Percentiles rank a stretch among this genome's conserved stretches.
These are phyloP conservation scores for Oleoguttula mirabilis DNA, from an alignment of 495 filamentous ascomycete species.

Conservation along the genomic window DNA sequence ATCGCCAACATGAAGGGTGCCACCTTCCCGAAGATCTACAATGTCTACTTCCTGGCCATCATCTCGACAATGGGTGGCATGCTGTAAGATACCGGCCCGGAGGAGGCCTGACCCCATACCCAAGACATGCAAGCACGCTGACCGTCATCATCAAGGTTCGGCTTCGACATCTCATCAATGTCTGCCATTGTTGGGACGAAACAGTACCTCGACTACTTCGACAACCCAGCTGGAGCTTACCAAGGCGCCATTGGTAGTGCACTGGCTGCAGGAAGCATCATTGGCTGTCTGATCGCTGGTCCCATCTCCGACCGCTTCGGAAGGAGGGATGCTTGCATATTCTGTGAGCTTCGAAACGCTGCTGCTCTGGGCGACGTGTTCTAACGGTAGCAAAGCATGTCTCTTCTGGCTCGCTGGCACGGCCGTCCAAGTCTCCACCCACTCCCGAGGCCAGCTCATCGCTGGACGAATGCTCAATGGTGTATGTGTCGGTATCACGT, in stretches of 20 bases:
- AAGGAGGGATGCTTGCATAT: slow-evolving; percentile 45
- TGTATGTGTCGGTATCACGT: slow-evolving; percentile 61
- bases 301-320: slow-evolving; percentile 54
- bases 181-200: slow-evolving; percentile 57
- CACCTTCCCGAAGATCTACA: too few relatives aligned
- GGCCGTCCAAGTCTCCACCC: slow-evolving; percentile 50
- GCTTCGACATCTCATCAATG: slow-evolving; percentile 39
- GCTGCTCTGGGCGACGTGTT: not conserved
- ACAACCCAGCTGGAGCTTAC: slow-evolving; percentile 47
- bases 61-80: slow-evolving; percentile 50
- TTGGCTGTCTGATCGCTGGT: slow-evolving; percentile 52
- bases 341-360: slow-evolving; percentile 4
- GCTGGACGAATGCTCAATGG: slow-evolving; percentile 62
- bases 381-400: slow-evolving; percentile 38
- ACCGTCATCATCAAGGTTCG: too few relatives aligned
- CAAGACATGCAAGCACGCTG: too few relatives aligned
- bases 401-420: slow-evolving; percentile 61
- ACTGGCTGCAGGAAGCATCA: slow-evolving; percentile 55
- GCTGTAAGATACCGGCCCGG: too few relatives aligned
- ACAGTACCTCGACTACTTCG: slow-evolving; percentile 57
- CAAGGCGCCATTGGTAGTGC: slow-evolving; percentile 57
- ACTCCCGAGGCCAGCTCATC: slow-evolving; percentile 50
- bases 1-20: too few relatives aligned
- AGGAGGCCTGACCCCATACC: too few relatives aligned
- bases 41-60: slow-evolving; percentile 51